These are phyloP conservation scores for Lunasporangiospora selenospora DNA, from an alignment of 192 early-diverging fungal genomes.

Conservation along the genomic window DNA sequence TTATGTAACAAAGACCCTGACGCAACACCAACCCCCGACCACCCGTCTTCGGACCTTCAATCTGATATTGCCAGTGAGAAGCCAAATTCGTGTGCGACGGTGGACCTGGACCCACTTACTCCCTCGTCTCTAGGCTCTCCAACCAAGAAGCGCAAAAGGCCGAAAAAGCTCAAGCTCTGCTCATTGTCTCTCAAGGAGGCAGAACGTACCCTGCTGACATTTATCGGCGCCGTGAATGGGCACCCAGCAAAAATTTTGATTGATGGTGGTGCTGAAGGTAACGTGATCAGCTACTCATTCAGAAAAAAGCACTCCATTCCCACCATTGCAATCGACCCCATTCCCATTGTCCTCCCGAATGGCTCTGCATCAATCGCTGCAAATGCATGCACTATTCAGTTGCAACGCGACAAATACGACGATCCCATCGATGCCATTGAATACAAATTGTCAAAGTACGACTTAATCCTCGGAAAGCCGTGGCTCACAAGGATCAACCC, in stretches of 20 bases:
- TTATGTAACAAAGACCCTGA: no score
- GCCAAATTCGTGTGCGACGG: no score
- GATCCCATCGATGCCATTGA: background rate
- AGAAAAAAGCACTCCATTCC: background rate
- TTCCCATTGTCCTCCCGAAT: background rate
- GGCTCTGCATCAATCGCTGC: slow-evolving; percentile 1
- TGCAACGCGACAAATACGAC: background rate
- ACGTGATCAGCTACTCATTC: background rate
- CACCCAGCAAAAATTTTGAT: background rate
- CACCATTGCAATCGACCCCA: background rate
- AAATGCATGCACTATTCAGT: background rate
- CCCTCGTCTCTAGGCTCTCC: no score
- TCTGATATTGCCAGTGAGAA: no score
- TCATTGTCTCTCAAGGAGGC: background rate
- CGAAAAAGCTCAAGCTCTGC: no score
- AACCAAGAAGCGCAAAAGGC: no score
- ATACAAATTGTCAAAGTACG: background rate
- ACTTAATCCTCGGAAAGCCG: slow-evolving; percentile 11
- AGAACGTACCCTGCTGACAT: background rate
- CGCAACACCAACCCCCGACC: no score
- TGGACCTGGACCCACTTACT: no score
- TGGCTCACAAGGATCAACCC: slow-evolving; percentile 9
- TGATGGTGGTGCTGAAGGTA: slow-evolving; percentile 1
- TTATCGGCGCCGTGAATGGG: background rate
- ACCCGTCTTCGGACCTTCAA: no score